Percentiles rank a stretch among this genome's conserved stretches.
Evolutionary conservation across 2,329 filamentous ascomycete species (phyloP).

Genomic region (Ophiostoma sp.): DNA sequence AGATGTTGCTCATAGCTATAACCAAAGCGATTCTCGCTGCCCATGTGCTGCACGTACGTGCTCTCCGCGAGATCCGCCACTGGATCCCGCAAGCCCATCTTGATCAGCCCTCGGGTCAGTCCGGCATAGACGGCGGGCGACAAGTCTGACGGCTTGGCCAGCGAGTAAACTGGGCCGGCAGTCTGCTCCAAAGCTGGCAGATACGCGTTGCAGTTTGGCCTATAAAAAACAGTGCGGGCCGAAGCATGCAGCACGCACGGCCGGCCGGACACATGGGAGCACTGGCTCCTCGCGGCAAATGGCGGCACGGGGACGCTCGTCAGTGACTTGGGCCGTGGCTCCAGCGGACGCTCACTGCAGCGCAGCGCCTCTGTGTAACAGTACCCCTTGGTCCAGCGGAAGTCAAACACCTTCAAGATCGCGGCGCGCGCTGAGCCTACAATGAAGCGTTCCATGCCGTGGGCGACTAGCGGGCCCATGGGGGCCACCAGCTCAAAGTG

Average conservation of each 20-base stretch:
- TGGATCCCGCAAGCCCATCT: not conserved
- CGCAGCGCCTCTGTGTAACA: slow-evolving; percentile 45
- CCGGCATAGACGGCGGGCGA: slow-evolving; percentile 46
- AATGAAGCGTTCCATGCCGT: slow-evolving; percentile 48
- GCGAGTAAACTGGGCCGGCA: not conserved
- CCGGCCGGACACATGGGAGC: slow-evolving; percentile 31
- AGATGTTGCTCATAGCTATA: not conserved
- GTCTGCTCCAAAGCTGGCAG: not conserved
- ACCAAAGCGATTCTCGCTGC: not conserved
- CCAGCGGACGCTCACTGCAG: slow-evolving; percentile 34
- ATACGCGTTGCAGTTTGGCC: not conserved
- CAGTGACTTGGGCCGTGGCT: slow-evolving; percentile 33
- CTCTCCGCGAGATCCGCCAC: not conserved
- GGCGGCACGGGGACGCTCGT: not conserved
- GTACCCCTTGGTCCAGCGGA: slow-evolving; percentile 45
- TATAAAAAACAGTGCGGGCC: not conserved
- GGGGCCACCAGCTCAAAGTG: slow-evolving; percentile 41
- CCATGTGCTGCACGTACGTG: not conserved
- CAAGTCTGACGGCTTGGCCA: slow-evolving; percentile 35
- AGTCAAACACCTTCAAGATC: slow-evolving; percentile 49
- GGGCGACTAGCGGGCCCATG: slow-evolving; percentile 44
- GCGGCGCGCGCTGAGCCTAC: slow-evolving; percentile 42
- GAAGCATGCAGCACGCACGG: slow-evolving; percentile 36
- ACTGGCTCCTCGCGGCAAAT: not conserved
- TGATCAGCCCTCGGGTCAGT: slow-evolving; percentile 29